Evolutionary conservation across 164 flowering plant species (phyloP), one percentile per base, ranked within the genome.

Genomic region (Echeveria elegans): DNA sequence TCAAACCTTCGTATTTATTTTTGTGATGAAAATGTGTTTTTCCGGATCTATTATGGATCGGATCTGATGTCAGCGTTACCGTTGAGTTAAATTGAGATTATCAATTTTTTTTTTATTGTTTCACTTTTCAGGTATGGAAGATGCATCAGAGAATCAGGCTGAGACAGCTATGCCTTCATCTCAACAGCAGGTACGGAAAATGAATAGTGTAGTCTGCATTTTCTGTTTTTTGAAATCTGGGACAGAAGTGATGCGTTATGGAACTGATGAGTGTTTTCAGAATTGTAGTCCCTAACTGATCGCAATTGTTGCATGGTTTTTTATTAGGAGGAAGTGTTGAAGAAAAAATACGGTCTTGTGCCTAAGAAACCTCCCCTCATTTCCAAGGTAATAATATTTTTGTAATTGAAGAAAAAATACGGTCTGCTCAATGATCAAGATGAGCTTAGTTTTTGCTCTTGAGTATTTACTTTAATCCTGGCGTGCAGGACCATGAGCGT

Each of bases 401-500:
- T 31, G n/a, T n/a, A n/a, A n/a, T n/a, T n/a, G n/a, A n/a, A n/a
- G n/a, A n/a, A n/a, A n/a, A n/a, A n/a, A n/a, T n/a, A n/a, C n/a
- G n/a, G n/a, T n/a, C n/a, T n/a, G n/a, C n/a, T n/a, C n/a, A n/a
- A n/a, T 48, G 53, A 48, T n/a, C 23, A 16, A 48, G 23, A 19
- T 48, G n/a, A 9, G 24, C 26, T 2, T 48, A 14, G 61, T 63
- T 63, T 32, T 31, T 4, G 43, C 62, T 19, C n/a, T 8, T 18
- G 7, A 6, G 8, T 34, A 19, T 16, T n/a, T 62, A 19, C 24
- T 31, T 68, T 40, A 56, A 58, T 9, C 26, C 71, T 36, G 71
- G 58, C 36, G 45, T 65, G 34, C 70, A 85, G 89, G 89, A 85
- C 63, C 82, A 89, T 76, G 98, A 92, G 71, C 94, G 96, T 45